Evolutionary conservation across 1,139 yeast genomes (phyloP).

Genomic region (Sugiyamaella japonica): DNA sequence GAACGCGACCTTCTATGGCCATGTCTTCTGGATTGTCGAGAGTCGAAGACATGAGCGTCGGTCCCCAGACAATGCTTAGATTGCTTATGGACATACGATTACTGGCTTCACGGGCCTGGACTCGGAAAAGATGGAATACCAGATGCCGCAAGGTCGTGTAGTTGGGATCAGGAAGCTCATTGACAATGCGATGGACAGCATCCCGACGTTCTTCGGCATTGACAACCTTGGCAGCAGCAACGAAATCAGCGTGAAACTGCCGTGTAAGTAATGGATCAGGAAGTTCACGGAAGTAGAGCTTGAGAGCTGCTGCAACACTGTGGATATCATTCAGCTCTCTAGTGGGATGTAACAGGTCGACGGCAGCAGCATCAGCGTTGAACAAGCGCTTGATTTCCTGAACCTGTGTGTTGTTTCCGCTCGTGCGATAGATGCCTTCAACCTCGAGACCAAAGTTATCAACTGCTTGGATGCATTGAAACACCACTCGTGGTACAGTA

Average conservation of each 20-base stretch:
- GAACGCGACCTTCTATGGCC: constrained; percentile 74
- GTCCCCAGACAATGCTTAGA: constrained; percentile 92
- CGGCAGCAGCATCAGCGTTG: constrained; percentile 74
- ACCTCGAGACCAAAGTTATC: constrained; percentile 79
- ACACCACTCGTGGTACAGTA: constrained; percentile 88
- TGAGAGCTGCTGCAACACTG: constrained; percentile 72
- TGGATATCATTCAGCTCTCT: constrained; percentile 48
- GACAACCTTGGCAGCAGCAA: constrained; percentile 72
- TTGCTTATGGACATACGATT: constrained; percentile 83
- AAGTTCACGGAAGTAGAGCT: constrained; percentile 72
- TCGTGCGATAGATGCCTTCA: constrained; percentile 87
- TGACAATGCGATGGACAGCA: constrained; percentile 81
- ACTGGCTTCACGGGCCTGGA: constrained; percentile 59
- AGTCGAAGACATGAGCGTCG: constrained; percentile 69
- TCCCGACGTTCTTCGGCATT: constrained; percentile 61
- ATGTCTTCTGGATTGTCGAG: constrained; percentile 73
- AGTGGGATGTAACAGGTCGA: constrained; percentile 54
- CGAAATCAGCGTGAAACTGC: constrained; percentile 69
- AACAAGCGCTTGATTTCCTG: constrained; percentile 70
- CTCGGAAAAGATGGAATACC: constrained; percentile 78
- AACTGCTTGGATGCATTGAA: constrained; percentile 81
- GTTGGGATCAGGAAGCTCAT: constrained; percentile 89
- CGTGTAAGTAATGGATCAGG: constrained; percentile 78
- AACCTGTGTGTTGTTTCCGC: constrained; percentile 75
- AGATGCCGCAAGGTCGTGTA: constrained; percentile 86